Evolutionary conservation across 306 rosid genomes (phyloP).

Genomic region (Macrotyloma uniflorum): DNA sequence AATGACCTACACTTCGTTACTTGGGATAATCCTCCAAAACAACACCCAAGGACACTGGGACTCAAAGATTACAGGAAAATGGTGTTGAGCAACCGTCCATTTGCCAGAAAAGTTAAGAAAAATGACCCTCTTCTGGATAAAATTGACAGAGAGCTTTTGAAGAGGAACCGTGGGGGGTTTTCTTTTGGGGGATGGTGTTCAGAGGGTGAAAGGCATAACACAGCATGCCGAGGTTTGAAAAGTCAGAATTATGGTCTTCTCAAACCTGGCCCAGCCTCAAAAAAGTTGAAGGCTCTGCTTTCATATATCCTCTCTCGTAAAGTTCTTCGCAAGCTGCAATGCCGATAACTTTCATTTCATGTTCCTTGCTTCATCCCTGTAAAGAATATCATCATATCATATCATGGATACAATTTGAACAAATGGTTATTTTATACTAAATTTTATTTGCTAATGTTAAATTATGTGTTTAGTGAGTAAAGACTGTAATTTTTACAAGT

Average conservation of each 20-base stretch:
- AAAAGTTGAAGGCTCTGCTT: constrained; percentile 62
- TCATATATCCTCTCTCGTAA: constrained; percentile 47
- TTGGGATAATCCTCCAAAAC: constrained; percentile 95
- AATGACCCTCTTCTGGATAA: constrained; percentile 64
- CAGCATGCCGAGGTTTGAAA: constrained; percentile 53
- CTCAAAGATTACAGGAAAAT: constrained; percentile 60
- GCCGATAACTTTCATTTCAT: constrained; percentile 53
- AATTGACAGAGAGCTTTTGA: constrained; percentile 72
- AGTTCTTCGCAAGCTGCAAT: constrained; percentile 56
- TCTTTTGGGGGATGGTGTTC: constrained; percentile 82
- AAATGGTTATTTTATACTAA: no score
- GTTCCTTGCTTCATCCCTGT: constrained; percentile 24
- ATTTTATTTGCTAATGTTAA: no score
- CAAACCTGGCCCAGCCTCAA: constrained; percentile 67
- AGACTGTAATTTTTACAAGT: no score
- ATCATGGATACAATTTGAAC: no score
- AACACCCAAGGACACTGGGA: constrained; percentile 80
- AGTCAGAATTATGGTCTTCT: constrained; percentile 59
- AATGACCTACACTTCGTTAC: constrained; percentile 87
- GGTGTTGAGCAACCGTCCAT: constrained; percentile 71
- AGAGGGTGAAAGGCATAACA: constrained; percentile 36
- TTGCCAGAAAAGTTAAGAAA: constrained; percentile 82
- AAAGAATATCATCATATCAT: neutral
- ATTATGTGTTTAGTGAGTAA: no score
- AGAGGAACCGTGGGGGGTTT: constrained; percentile 51